These are phyloP conservation scores for Tricholoma sp. DNA, from an alignment of 768 basidiomycete species.

Conservation along the genomic window DNA sequence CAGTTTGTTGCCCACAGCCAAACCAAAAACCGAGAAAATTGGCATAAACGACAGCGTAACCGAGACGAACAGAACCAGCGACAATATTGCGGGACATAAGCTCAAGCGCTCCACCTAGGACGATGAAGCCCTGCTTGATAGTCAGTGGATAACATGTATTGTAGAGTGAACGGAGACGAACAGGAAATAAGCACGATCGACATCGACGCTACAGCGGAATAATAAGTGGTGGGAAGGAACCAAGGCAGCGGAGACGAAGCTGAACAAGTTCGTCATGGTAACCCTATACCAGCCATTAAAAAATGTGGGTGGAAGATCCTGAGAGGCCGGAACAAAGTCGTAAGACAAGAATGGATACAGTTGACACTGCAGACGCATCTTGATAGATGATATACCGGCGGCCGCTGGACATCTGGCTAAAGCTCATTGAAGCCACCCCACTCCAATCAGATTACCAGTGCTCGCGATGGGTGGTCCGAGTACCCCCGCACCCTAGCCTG, in stretches of 20 bases:
- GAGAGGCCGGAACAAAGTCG: no score
- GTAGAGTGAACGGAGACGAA: slow-evolving; percentile 23
- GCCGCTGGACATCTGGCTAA: slow-evolving; percentile 54
- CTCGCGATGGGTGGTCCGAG: slow-evolving; percentile 69
- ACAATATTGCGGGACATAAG: slow-evolving; percentile 77
- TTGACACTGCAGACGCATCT: slow-evolving; percentile 32
- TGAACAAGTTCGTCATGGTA: slow-evolving; percentile 72
- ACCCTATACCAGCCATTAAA: no score
- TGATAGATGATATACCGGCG: slow-evolving; percentile 64
- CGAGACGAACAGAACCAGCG: slow-evolving; percentile 75
- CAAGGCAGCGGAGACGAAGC: slow-evolving; percentile 73
- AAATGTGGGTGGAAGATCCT: no score
- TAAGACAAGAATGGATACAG: not conserved
- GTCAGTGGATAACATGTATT: slow-evolving; percentile 21
- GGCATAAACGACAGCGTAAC: slow-evolving; percentile 75
- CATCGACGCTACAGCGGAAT: slow-evolving; percentile 71
- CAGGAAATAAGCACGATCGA: slow-evolving; percentile 81
- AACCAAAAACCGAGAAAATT: slow-evolving; percentile 74
- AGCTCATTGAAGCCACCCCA: slow-evolving; percentile 46
- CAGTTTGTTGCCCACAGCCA: slow-evolving; percentile 71
- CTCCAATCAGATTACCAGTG: slow-evolving; percentile 59
- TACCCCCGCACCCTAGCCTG: slow-evolving; percentile 52
- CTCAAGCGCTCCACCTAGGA: slow-evolving; percentile 71
- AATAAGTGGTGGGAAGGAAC: slow-evolving; percentile 67
- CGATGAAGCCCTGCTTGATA: slow-evolving; percentile 48